Percentiles rank a stretch among this genome's conserved stretches.
phyloP scores from a whole-genome alignment of 805 yeast genomes.

The Scheffersomyces ergatensis region DNA sequence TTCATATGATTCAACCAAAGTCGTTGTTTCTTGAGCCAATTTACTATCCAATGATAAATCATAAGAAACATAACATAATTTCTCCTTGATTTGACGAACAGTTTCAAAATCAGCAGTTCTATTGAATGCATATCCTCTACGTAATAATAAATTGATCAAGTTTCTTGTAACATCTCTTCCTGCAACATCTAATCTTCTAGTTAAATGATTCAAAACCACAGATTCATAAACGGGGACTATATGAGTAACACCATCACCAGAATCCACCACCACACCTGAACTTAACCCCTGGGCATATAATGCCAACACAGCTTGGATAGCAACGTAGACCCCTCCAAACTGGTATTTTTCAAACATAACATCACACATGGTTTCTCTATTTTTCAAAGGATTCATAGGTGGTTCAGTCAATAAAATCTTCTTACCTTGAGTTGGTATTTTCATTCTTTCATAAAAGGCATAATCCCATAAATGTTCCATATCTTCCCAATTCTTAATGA shows the following conservation, averaged over 20 bases:
- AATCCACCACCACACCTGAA: slow-evolving; percentile 96
- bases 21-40: slow-evolving; percentile 91
- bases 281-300: slow-evolving; percentile 95
- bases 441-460: slow-evolving; percentile 89
- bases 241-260: slow-evolving; percentile 99
- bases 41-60: slow-evolving; percentile 88
- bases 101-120: slow-evolving; percentile 99
- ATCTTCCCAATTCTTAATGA: slow-evolving; percentile 84
- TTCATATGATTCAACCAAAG: slow-evolving; percentile 86
- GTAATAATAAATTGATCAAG: slow-evolving; percentile 81
- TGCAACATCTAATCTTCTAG: slow-evolving; percentile 91
- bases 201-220: slow-evolving; percentile 91
- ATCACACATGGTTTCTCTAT: slow-evolving; percentile 88
- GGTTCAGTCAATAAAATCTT: slow-evolving; percentile 94
- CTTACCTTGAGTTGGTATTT: slow-evolving; percentile 67
- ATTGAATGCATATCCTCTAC: slow-evolving; percentile 97
- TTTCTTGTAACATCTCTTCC: slow-evolving; percentile 98
- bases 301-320: slow-evolving; percentile 97
- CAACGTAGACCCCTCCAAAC: slow-evolving; percentile 91
- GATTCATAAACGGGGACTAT: slow-evolving; percentile 97
- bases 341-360: slow-evolving; percentile 90
- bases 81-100: slow-evolving; percentile 96
- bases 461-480: slow-evolving; percentile 75
- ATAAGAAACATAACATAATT: slow-evolving; percentile 90
- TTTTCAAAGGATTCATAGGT: slow-evolving; percentile 92